Evolutionary conservation across 768 basidiomycete species (phyloP), one percentile per base, ranked within the genome.

Genomic region (Lactifluus subvellereus): DNA sequence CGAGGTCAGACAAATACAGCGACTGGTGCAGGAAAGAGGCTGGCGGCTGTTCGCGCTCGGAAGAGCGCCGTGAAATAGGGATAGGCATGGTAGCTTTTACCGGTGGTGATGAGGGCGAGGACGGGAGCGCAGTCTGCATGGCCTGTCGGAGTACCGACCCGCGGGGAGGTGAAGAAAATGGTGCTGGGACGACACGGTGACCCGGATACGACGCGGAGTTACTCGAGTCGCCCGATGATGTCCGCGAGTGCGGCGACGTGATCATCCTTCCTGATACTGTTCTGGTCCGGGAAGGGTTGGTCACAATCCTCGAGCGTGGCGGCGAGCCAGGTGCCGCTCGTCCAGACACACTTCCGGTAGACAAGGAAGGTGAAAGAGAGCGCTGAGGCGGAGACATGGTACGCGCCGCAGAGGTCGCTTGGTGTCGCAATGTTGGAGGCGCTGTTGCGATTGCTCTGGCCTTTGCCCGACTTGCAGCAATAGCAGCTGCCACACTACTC

Each of bases 381-480:
- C 73, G 71, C 69, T 73, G 77, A 16, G 74, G 71, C 18, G 77
- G 71, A 18, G 77, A 75, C 50, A 79, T 75, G 8, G 81, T 78
- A 68, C 88, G 83, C 38, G 89, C 78, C 16, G 81, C 77, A 54
- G 90, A 89, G 9, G 89, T 92, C 6, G 90, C 89, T 71, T 91
- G 89, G 72, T 93, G 91, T 57, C 87, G 81, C 54, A 91, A 78
- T 55, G 82, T 82, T 4, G 91, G 91, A 20, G 91, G 91, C 9
- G 90, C 88, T 37, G 80, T 86, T 2, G 91, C 89, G 64, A 91
- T 91, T 22, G 84, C 87, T 69, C 86, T 92, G 16, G 91, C 90
- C 71, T 91, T 95, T 16, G 88, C 91, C 27, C 93, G 82, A 71
- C 89, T 94, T 22, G 94, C 92, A 45, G 94, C 94, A 69, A 95